Percentiles rank a stretch among this genome's conserved stretches.
These are phyloP conservation scores for Leucosporidium creatinivorum DNA, from an alignment of 768 basidiomycete genomes.

Conservation along the genomic window DNA sequence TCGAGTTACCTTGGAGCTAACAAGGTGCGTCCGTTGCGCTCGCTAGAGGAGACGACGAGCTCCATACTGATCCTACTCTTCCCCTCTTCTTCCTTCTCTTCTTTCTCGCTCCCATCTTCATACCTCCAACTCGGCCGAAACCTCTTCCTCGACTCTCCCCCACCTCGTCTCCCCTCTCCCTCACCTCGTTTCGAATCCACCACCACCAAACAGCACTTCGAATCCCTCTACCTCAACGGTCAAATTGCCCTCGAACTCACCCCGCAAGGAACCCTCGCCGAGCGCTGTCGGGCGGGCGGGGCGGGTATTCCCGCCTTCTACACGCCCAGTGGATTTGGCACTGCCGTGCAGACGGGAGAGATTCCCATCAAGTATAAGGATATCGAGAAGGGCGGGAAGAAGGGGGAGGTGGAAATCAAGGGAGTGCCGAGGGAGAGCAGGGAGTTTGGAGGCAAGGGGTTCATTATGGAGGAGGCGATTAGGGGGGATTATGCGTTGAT, in stretches of 20 bases:
- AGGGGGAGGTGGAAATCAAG: constrained; percentile 53
- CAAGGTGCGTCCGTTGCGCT: constrained; percentile 33
- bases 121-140: background rate
- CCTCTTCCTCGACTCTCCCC: background rate
- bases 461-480: constrained; percentile 66
- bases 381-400: constrained; percentile 55
- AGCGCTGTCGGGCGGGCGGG: constrained; percentile 78
- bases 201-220: constrained; percentile 54
- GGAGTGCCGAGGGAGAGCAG: constrained; percentile 70
- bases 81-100: background rate
- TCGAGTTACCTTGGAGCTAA: constrained; percentile 75
- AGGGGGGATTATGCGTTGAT: constrained; percentile 57
- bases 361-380: constrained; percentile 63
- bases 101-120: no score
- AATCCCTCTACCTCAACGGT: constrained; percentile 69
- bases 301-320: constrained; percentile 91
- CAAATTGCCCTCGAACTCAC: constrained; percentile 72
- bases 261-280: constrained; percentile 83
- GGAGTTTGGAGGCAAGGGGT: constrained; percentile 70
- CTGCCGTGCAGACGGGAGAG: constrained; percentile 31
- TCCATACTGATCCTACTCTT: no score
- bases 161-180: background rate
- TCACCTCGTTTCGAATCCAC: no score
- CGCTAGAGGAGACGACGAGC: no score
- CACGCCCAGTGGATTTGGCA: constrained; percentile 67